Percentiles rank a stretch among this genome's conserved stretches.
Conservation (phyloP, 352 stramenopile species). For the Phytopythium montanum region DNA sequence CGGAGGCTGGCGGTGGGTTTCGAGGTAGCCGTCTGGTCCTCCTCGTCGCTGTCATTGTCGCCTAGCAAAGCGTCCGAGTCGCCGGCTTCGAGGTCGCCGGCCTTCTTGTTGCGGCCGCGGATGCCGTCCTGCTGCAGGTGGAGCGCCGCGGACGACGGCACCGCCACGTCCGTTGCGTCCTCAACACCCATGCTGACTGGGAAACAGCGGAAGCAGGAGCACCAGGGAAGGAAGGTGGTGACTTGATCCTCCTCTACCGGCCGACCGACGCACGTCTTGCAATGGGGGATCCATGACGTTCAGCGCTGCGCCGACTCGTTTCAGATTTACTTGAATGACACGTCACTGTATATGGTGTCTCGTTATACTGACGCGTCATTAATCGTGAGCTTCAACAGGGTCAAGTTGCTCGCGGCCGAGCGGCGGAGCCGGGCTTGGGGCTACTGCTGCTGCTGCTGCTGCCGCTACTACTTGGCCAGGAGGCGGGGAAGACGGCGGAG, state of each 20-base stretch:
- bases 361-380: neutral
- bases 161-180: slow-evolving; percentile 27
- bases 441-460: neutral
- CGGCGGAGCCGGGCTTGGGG: neutral
- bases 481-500: slow-evolving; percentile 64
- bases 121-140: slow-evolving; percentile 32
- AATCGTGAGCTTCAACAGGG: neutral
- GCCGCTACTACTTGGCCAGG: slow-evolving; percentile 27
- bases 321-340: neutral
- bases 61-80: slow-evolving; percentile 7
- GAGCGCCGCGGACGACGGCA: slow-evolving; percentile 5
- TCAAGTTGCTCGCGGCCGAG: neutral
- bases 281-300: too few species aligned
- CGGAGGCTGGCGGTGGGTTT: slow-evolving; percentile 28
- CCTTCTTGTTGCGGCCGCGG: slow-evolving; percentile 56
- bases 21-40: slow-evolving; percentile 8
- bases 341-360: neutral
- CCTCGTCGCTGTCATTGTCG: slow-evolving; percentile 10
- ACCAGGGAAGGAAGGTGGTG: neutral
- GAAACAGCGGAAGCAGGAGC: neutral
- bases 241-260: neutral
- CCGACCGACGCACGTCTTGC: too few species aligned
- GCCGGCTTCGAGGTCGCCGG: slow-evolving; percentile 12
- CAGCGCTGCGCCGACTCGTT: too few species aligned
- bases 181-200: slow-evolving; percentile 19